Evolutionary conservation across 257 asterid species (phyloP).

Genomic region (Nemophila menziesii): DNA sequence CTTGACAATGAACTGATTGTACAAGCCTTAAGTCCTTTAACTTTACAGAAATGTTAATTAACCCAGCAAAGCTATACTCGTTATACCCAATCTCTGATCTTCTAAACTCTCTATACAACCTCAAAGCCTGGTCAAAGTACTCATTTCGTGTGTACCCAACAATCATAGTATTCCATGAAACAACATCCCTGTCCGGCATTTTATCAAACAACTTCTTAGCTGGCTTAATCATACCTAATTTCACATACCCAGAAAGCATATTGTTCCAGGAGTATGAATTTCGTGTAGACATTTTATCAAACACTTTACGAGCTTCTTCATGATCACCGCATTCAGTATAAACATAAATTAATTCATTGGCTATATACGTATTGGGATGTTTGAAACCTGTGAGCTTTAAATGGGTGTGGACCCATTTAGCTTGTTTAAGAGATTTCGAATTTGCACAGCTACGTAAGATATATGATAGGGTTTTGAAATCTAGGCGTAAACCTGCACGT

Average conservation of each 20-base stretch:
- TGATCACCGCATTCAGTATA: constrained; percentile 57
- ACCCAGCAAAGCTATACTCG: constrained; percentile 1
- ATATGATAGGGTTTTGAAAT: constrained; percentile 29
- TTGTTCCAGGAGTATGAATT: background rate
- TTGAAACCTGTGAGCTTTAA: constrained; percentile 45
- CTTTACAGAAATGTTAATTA: background rate
- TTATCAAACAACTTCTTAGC: background rate
- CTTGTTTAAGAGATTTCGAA: constrained; percentile 28
- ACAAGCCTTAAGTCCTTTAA: background rate
- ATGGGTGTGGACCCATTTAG: constrained; percentile 48
- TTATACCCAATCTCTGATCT: background rate
- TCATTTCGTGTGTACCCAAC: background rate
- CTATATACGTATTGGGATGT: constrained; percentile 36
- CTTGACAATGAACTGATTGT: no score
- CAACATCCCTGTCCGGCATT: constrained; percentile 1
- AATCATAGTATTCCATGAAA: constrained; percentile 1
- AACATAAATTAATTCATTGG: constrained; percentile 61
- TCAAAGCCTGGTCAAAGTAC: background rate
- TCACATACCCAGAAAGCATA: constrained; percentile 1
- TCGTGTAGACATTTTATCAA: background rate
- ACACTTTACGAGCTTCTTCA: constrained; percentile 6
- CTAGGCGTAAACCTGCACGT: constrained; percentile 42
- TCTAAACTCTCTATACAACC: background rate
- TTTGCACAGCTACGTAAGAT: constrained; percentile 44
- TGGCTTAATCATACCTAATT: background rate